Base-by-base conservation (phyloP, 2,329 filamentous ascomycete species). In the Paraphaeosphaeria minitans region DNA sequence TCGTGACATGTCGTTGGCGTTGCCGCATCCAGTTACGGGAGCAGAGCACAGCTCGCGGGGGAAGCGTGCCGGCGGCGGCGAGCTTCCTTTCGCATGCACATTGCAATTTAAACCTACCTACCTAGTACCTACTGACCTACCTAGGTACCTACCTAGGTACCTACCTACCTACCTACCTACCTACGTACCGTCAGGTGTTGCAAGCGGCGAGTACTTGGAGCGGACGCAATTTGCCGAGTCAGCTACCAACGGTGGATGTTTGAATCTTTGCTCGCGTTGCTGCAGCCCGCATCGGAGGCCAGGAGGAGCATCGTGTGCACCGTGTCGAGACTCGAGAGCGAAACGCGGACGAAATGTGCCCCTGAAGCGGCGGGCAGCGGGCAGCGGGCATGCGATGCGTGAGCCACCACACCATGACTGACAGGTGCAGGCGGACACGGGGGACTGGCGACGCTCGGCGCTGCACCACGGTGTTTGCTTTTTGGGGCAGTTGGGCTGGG, bases 161-260 rank as follows among this genome's bases (percentile, higher is more conserved):
- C n/a, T n/a, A n/a, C n/a, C n/a, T n/a, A n/a, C n/a, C n/a, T n/a
- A n/a, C n/a, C n/a, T n/a, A n/a, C n/a, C n/a, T n/a, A n/a, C n/a
- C n/a, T n/a, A n/a, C n/a, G n/a, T n/a, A 50, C 29, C 53, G 43
- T 51, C 55, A 31, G 53, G 48, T 41, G 39, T 41, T 53, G 47
- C 50, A 43, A 39, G 55, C 19, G n/a, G 48, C 48, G 51, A 56
- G 33, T 21, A 50, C 43, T 35, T 47, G 19, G n/a, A n/a, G 52
- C 14, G 24, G 42, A 24, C 54, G 48, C 54, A 59, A 62, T 55
- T 59, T 55, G 56, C 37, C 65, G 66, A 69, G 65, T 69, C 66
- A 67, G 63, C 50, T 35, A 46, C 56, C 53, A 33, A 57, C 62
- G 60, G 57, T 60, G 56, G 37, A 39, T 56, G 53, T 39, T 57